Base-by-base conservation (phyloP, 768 basidiomycete species). In the Exsudoporus frostii region DNA sequence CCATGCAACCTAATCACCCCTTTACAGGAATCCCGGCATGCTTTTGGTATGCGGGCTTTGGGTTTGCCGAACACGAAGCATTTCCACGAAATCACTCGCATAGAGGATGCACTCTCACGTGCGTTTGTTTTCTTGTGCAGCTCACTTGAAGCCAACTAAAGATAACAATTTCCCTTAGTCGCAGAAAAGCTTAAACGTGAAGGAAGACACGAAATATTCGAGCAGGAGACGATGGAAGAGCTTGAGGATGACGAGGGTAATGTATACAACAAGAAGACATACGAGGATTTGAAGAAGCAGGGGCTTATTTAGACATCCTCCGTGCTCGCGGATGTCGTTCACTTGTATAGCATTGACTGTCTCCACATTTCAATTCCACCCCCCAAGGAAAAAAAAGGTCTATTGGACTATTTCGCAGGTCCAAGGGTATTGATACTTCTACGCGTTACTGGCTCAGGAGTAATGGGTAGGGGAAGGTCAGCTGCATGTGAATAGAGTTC, bases 41-140 rank as follows among this genome's bases (percentile, higher is more conserved):
- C 97, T 1, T 98, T 98, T 61, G 97, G 95, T 22, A 97, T 99
- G 93, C 87, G 93, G 44, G 94, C 96, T 11, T 80, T 99, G 27
- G 97, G 97, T 33, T 78, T 99, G 52, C 97, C 97, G 1, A 98
- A 98, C 60, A 98, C 96, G 2, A 98, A 96, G 71, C 97, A 99
- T 73, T 99, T 98, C 78, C 94, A 97, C 66, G 97, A 97, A 72
- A 98, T 99, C 55, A 98, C 94, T 24, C 84, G 88, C 47, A 99
- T 99, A 58, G 90, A 94, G 64, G 97, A 99, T 74, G 97, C 95
- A 0, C 82, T 99, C 51, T 83, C 93, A 30, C 76, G 96, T 98
- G 68, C 61, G 93, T 85, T 27, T 41, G 27, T 55, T 30, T 30
- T 38, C 39, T 24, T 51, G 27, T 33, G 17, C 25, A 13, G 33